Conservation (phyloP, 139 green algal genomes). For the Haematococcus lacustris region DNA sequence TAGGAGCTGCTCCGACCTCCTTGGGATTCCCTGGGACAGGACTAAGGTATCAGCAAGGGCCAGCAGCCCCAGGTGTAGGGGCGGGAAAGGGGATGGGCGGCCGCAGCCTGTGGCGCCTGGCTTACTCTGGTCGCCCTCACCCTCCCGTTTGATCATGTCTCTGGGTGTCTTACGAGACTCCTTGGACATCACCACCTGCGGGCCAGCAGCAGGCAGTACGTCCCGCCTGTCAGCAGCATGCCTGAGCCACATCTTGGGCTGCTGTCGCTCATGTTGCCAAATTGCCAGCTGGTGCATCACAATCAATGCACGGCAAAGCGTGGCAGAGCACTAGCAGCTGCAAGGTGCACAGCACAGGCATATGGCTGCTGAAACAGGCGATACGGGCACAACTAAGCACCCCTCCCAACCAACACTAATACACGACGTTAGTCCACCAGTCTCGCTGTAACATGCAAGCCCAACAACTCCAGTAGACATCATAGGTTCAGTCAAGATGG, state of each 20-base stretch:
- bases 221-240: background rate
- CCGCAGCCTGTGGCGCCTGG: background rate
- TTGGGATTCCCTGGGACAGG: background rate
- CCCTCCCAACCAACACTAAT: no score
- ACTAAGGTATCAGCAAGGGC: background rate
- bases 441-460: no score
- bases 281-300: background rate
- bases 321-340: background rate
- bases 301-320: background rate
- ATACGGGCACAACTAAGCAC: no score
- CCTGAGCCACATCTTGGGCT: background rate
- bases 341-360: background rate
- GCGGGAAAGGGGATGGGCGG: background rate
- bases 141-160: slow-evolving; percentile 61
- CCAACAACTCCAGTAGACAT: no score
- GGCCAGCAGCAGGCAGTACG: background rate
- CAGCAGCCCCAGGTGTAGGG: background rate
- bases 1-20: background rate
- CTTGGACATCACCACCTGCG: slow-evolving; percentile 52
- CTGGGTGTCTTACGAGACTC: slow-evolving; percentile 68
- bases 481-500: no score
- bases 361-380: background rate
- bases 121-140: background rate
- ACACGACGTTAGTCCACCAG: no score
- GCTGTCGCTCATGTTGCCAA: background rate